These are phyloP conservation scores for Xylaria sp. DNA, from an alignment of 2,329 filamentous ascomycete species.

Conservation along the genomic window DNA sequence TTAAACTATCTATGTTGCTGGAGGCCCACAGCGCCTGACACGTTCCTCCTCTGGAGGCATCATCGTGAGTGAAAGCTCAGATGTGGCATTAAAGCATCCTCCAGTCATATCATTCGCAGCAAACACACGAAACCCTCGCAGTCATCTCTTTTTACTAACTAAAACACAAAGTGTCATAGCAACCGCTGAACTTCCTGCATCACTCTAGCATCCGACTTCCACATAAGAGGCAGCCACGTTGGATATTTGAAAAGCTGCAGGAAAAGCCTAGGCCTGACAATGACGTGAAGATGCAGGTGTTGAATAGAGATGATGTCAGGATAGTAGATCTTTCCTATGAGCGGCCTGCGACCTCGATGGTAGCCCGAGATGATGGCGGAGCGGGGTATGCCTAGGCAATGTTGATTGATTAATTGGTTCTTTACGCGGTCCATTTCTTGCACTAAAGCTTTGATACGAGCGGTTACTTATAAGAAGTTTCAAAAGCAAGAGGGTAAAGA, in stretches of 20 bases:
- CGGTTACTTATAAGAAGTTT: not conserved
- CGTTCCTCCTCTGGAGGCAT: too few relatives aligned
- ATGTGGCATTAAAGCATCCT: too few relatives aligned
- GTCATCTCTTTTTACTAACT: not conserved
- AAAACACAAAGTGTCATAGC: not conserved
- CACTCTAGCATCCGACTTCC: constrained; percentile 38
- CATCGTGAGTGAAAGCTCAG: too few relatives aligned
- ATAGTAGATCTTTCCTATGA: constrained; percentile 32
- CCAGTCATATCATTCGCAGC: not conserved
- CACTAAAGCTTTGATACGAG: constrained; percentile 1
- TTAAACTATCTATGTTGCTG: too few relatives aligned
- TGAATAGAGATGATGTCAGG: constrained; percentile 42
- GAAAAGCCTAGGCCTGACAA: constrained; percentile 32
- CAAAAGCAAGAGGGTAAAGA: not conserved
- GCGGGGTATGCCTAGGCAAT: constrained; percentile 4
- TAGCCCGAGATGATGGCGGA: constrained; percentile 28
- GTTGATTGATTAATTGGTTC: constrained; percentile 5
- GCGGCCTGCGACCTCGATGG: constrained; percentile 38
- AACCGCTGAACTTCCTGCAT: constrained; percentile 7
- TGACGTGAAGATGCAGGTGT: constrained; percentile 41
- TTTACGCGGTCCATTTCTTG: constrained; percentile 21
- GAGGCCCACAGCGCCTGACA: too few relatives aligned
- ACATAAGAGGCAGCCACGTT: constrained; percentile 40
- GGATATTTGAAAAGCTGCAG: constrained; percentile 39
- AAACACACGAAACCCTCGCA: not conserved